Evolutionary conservation across 345 rosid genomes (phyloP), one percentile per base, ranked within the genome.

Genomic region (Trapa bicornis): DNA sequence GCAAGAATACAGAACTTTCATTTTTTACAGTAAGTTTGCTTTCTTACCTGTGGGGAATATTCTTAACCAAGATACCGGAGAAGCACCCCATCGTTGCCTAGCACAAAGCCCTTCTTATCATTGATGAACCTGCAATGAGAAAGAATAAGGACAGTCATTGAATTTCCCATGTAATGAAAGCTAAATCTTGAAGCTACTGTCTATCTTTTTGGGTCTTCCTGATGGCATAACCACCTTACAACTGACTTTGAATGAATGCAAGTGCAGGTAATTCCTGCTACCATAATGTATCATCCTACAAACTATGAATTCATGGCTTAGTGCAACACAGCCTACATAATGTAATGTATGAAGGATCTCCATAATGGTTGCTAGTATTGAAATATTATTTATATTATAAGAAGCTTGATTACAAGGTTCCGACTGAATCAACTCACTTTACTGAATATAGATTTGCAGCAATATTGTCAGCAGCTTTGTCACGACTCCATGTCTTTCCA

Each of bases 381-480:
- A 50, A 50, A 50, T 15, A 14, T 50, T 16, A 22, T 50, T n/a
- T 2, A 15, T 2, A n/a, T 3, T 41, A 8, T 15, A 50, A 6
- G 56, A 16, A 1, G 54, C 64, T 6, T 47, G 35, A 36, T 33
- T 36, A 16, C 38, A 37, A 9, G 52, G 65, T 6, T 45, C 4
- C 60, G 2, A 38, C 63, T 32, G 22, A 70, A 65, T 47, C 3
- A 42, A 76, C 90, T 85, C 72, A 93, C 97, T 88, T 90, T 82
- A 90, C 98, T 0, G 98, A 81, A 74, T 93, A 90, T 9, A 90
- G 96, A 79, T 94, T 90, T 68, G 97, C 97, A 70, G 99, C 97
- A 66, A 94, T 94, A 37, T 82, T 88, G 64, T 90, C 99, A 45
- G 99, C 99, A 71, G 97, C 97, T 78, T 86, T 94, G 82, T 94